Conservation (phyloP, 148 eudicot species). For the Pharnaceum exiguum region DNA sequence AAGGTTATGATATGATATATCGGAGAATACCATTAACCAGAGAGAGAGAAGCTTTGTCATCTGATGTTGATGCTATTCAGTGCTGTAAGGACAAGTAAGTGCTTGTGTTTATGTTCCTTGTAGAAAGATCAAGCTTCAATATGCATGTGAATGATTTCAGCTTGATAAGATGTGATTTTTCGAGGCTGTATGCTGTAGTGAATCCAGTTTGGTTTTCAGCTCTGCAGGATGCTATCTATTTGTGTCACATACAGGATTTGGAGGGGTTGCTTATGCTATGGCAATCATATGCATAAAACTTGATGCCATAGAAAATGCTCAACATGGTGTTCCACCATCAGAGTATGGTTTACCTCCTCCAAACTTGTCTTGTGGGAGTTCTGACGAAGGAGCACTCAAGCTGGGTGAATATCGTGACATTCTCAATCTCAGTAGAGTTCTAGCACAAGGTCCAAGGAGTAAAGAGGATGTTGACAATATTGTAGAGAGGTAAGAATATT, state of each 20-base stretch:
- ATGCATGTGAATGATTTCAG: background rate
- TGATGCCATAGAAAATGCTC: constrained; percentile 57
- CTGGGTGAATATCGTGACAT: constrained; percentile 89
- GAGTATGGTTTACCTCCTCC: constrained; percentile 17
- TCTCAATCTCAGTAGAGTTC: constrained; percentile 84
- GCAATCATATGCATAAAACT: constrained; percentile 74
- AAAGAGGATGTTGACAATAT: constrained; percentile 71
- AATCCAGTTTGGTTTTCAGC: constrained; percentile 39
- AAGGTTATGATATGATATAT: constrained; percentile 56
- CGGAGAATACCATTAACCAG: constrained; percentile 85
- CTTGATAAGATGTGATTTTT: background rate
- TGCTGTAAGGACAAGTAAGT: constrained; percentile 76
- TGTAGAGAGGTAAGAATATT: constrained; percentile 61
- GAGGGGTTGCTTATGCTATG: constrained; percentile 97
- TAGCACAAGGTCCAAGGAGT: constrained; percentile 83
- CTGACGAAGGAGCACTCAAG: constrained; percentile 58
- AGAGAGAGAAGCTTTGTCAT: constrained; percentile 82
- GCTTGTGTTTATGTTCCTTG: constrained; percentile 10
- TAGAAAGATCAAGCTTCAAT: background rate
- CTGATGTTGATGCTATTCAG: constrained; percentile 90
- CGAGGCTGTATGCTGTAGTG: constrained; percentile 9
- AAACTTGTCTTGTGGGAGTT: constrained; percentile 20
- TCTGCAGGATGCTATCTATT: constrained; percentile 82
- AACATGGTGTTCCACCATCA: constrained; percentile 26
- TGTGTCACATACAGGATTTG: constrained; percentile 96